These are phyloP conservation scores for Fusarium liriodendri DNA, from an alignment of 2,329 filamentous ascomycete genomes.

Conservation along the genomic window DNA sequence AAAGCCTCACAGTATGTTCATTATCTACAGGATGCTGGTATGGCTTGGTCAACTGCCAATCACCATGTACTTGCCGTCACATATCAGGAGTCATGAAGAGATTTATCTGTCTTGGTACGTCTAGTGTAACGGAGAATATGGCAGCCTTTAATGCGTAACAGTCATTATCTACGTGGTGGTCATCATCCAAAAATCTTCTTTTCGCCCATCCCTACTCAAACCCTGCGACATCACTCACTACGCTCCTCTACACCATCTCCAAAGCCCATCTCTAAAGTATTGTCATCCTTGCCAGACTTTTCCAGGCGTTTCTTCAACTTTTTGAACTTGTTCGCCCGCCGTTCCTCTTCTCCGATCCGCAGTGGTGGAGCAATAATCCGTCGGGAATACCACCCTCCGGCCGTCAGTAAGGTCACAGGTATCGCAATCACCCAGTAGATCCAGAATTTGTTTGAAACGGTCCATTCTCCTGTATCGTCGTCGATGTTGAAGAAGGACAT, in stretches of 20 bases:
- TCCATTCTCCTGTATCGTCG: slow-evolving; percentile 39
- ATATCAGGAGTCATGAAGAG: too few relatives aligned
- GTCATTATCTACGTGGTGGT: neutral
- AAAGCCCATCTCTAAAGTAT: neutral
- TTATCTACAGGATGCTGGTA: neutral
- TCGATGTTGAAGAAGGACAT: slow-evolving; percentile 56
- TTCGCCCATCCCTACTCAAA: neutral
- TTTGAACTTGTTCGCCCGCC: neutral
- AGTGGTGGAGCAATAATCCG: neutral
- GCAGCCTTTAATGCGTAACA: neutral
- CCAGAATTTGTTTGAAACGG: slow-evolving; percentile 49
- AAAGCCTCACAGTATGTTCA: neutral
- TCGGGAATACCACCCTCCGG: slow-evolving; percentile 35
- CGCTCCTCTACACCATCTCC: neutral
- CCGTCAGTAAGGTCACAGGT: slow-evolving; percentile 42
- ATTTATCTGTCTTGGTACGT: neutral
- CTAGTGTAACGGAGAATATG: neutral
- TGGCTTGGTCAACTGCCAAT: neutral
- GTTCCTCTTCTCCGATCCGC: slow-evolving; percentile 21
- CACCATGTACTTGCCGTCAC: neutral
- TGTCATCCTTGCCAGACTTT: neutral
- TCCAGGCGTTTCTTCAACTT: neutral
- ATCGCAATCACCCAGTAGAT: slow-evolving; percentile 49
- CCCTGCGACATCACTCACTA: neutral
- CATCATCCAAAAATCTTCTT: neutral